These are phyloP conservation scores for Dittrichia graveolens DNA, from an alignment of 129 eudicot species.

Conservation along the genomic window DNA sequence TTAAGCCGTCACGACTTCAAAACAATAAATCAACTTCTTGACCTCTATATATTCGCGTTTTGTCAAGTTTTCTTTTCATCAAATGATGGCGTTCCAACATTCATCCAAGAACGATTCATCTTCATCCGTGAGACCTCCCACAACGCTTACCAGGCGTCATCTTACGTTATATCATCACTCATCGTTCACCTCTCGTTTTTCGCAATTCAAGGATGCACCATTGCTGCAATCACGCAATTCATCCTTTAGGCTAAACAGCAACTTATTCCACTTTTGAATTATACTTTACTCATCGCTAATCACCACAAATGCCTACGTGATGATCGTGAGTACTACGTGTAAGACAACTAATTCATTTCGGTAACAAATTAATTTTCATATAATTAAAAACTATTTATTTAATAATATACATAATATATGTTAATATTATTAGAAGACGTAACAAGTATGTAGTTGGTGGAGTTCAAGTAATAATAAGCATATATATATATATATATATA, in stretches of 20 bases:
- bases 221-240: slow-evolving; percentile 64
- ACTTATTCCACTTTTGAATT: slow-evolving; percentile 56
- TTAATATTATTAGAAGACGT: too few relatives aligned
- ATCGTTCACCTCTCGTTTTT: slow-evolving; percentile 83
- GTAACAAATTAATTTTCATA: neutral
- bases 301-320: slow-evolving; percentile 77
- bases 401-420: too few relatives aligned
- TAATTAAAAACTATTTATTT: too few relatives aligned
- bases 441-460: too few relatives aligned
- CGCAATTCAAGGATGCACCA: slow-evolving; percentile 72
- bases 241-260: slow-evolving; percentile 53
- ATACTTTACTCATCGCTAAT: slow-evolving; percentile 73
- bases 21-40: slow-evolving; percentile 73
- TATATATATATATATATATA: too few relatives aligned
- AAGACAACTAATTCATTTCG: slow-evolving; percentile 70
- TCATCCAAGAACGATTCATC: slow-evolving; percentile 82
- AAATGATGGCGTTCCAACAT: slow-evolving; percentile 86
- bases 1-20: slow-evolving; percentile 43
- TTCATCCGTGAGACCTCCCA: slow-evolving; percentile 87
- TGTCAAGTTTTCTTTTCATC: slow-evolving; percentile 81
- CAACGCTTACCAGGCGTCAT: slow-evolving; percentile 79
- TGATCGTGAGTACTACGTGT: slow-evolving; percentile 65
- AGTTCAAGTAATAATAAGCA: too few relatives aligned
- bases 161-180: slow-evolving; percentile 77
- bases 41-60: slow-evolving; percentile 74